These are phyloP conservation scores for Thamnidium elegans DNA, from an alignment of 192 early-diverging fungal genomes.

Conservation along the genomic window DNA sequence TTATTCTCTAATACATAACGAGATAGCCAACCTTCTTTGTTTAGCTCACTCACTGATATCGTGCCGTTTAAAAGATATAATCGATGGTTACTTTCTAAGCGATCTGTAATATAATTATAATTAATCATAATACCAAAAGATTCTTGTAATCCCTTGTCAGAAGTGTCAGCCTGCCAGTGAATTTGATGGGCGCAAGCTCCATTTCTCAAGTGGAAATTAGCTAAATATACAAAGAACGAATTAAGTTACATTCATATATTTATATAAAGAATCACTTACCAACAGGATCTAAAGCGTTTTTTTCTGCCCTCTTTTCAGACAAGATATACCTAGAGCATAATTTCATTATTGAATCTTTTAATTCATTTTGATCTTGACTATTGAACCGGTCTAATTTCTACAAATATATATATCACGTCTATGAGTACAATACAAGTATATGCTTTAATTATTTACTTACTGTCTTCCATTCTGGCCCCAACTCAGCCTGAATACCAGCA, in stretches of 20 bases:
- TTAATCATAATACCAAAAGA: slow-evolving; percentile 95
- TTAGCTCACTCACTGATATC: slow-evolving; percentile 46
- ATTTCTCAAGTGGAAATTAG: slow-evolving; percentile 94
- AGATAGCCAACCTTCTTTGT: slow-evolving; percentile 5
- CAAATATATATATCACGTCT: neutral
- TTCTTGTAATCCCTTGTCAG: slow-evolving; percentile 74
- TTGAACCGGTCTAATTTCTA: slow-evolving; percentile 15
- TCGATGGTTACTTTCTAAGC: slow-evolving; percentile 82
- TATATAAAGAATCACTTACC: slow-evolving; percentile 33
- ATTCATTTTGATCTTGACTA: slow-evolving; percentile 8
- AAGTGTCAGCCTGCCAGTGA: slow-evolving; percentile 87
- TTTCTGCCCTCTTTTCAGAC: slow-evolving; percentile 58
- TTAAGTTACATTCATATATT: neutral
- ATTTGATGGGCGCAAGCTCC: slow-evolving; percentile 85
- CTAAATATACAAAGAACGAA: slow-evolving; percentile 21
- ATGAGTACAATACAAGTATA: neutral
- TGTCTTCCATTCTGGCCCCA: neutral
- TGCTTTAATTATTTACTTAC: neutral
- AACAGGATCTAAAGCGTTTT: slow-evolving; percentile 81
- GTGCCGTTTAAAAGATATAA: slow-evolving; percentile 61
- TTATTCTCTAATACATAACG: slow-evolving; percentile 8
- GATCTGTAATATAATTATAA: slow-evolving; percentile 78
- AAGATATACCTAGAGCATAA: slow-evolving; percentile 60
- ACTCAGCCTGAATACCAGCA: neutral
- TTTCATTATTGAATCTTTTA: slow-evolving; percentile 59